Evolutionary conservation across 1,139 yeast genomes (phyloP).

Genomic region (Blastobotrys elegans): DNA sequence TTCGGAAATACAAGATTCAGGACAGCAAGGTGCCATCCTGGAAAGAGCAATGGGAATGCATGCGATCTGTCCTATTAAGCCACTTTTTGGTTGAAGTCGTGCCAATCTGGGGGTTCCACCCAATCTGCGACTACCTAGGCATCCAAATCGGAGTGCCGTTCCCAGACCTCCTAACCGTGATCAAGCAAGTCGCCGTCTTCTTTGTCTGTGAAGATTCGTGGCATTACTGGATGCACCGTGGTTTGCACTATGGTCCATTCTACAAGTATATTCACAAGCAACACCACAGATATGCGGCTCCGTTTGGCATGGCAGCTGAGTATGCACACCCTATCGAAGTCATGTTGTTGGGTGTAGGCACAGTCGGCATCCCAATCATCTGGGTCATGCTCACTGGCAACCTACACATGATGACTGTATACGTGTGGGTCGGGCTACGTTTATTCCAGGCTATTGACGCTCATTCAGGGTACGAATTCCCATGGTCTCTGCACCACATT

Average conservation of each 20-base stretch:
- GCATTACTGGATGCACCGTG: slow-evolving; percentile 94
- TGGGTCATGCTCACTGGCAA: slow-evolving; percentile 59
- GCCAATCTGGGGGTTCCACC: slow-evolving; percentile 96
- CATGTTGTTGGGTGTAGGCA: slow-evolving; percentile 78
- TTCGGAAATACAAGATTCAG: slow-evolving; percentile 74
- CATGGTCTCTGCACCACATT: slow-evolving; percentile 88
- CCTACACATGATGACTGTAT: slow-evolving; percentile 79
- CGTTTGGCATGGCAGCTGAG: slow-evolving; percentile 94
- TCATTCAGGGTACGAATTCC: slow-evolving; percentile 96
- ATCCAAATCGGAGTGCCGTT: slow-evolving; percentile 77
- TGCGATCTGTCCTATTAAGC: slow-evolving; percentile 73
- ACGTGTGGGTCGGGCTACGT: slow-evolving; percentile 80
- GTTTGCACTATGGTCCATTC: slow-evolving; percentile 79
- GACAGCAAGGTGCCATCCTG: slow-evolving; percentile 71
- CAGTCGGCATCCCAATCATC: slow-evolving; percentile 86
- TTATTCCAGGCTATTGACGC: slow-evolving; percentile 94
- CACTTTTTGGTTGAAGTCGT: slow-evolving; percentile 91
- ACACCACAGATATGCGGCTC: slow-evolving; percentile 96
- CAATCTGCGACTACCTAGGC: slow-evolving; percentile 74
- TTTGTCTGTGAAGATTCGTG: slow-evolving; percentile 86
- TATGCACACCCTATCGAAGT: slow-evolving; percentile 96
- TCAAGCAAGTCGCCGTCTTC: slow-evolving; percentile 62
- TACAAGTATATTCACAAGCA: slow-evolving; percentile 92
- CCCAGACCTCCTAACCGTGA: slow-evolving; percentile 55
- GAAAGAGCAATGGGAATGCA: slow-evolving; percentile 88